Percentiles rank a stretch among this genome's conserved stretches.
Conservation (phyloP, 1,284 basidiomycete species). For the Tilletia caries region DNA sequence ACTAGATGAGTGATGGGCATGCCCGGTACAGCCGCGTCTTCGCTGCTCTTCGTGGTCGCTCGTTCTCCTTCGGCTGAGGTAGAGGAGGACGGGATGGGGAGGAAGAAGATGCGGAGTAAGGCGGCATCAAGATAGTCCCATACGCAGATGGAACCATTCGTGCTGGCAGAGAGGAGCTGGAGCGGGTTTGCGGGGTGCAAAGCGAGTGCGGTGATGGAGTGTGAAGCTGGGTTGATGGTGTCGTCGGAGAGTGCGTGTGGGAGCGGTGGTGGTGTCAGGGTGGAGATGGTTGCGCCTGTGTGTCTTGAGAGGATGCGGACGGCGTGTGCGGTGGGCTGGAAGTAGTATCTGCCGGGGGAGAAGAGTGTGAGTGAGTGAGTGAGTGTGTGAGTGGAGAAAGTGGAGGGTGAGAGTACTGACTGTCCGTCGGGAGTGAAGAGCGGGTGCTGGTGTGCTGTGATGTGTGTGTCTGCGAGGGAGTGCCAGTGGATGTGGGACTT, state of each 20-base stretch:
- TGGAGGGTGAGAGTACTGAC: too few species aligned
- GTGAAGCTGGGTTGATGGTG: neutral
- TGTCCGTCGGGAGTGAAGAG: too few species aligned
- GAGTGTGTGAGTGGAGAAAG: too few species aligned
- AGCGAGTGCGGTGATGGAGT: constrained; percentile 65
- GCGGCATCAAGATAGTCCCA: constrained; percentile 91
- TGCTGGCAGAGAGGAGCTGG: constrained; percentile 80
- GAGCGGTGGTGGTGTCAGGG: neutral
- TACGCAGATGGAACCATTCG: constrained; percentile 77
- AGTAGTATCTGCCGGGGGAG: neutral
- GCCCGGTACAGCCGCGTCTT: constrained; percentile 55
- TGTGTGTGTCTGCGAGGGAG: too few species aligned
- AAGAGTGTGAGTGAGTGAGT: neutral
- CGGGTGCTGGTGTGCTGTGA: too few species aligned
- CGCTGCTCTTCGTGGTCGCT: constrained; percentile 56
- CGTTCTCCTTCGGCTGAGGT: too few species aligned
- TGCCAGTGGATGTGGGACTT: too few species aligned
- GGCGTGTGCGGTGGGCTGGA: neutral
- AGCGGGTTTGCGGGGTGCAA: constrained; percentile 82
- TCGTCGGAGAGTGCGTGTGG: neutral
- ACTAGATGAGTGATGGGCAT: constrained; percentile 72
- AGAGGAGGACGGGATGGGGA: constrained; percentile 12
- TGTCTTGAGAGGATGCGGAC: constrained; percentile 7
- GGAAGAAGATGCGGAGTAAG: constrained; percentile 62
- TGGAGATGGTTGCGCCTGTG: constrained; percentile 6